Conservation (phyloP, 2,329 filamentous ascomycete genomes). For the Talaromyces sp. region DNA sequence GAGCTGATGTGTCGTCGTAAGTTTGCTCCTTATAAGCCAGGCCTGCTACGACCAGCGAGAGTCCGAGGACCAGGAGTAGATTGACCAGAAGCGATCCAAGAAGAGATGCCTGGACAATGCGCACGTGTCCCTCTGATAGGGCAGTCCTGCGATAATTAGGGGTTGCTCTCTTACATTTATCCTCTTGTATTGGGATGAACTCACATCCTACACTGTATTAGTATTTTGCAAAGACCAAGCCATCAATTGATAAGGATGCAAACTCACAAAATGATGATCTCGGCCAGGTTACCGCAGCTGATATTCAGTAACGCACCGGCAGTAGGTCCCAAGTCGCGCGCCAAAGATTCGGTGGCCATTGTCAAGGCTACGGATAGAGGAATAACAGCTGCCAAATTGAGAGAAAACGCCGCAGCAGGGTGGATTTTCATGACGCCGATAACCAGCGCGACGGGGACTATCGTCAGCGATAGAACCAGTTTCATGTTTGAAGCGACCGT, state of each 20-base stretch:
- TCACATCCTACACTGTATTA: not conserved
- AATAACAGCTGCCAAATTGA: conserved; percentile 69
- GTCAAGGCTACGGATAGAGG: conserved; percentile 65
- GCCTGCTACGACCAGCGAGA: conserved; percentile 80
- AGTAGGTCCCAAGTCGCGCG: conserved; percentile 64
- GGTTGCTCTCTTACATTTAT: not conserved
- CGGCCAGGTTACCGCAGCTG: conserved; percentile 71
- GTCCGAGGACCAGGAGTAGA: conserved; percentile 77
- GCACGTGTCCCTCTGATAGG: conserved; percentile 61
- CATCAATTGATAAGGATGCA: not conserved
- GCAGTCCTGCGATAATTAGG: not conserved
- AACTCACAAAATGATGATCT: conserved; percentile 63
- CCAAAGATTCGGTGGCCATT: conserved; percentile 67
- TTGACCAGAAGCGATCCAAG: conserved; percentile 84
- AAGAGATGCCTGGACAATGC: conserved; percentile 81
- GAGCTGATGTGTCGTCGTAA: conserved; percentile 86
- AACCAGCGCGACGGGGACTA: not conserved
- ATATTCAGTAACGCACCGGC: conserved; percentile 67
- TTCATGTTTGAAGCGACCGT: not conserved
- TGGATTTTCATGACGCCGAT: not conserved
- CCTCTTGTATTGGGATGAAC: not conserved
- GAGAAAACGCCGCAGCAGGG: conserved; percentile 39
- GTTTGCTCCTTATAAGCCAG: conserved; percentile 81
- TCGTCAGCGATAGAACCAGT: not conserved
- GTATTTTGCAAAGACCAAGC: not conserved